A percentile compares a stretch with the other conserved stretches of the same genome.
These are phyloP conservation scores for Thielaviopsis populi DNA, from an alignment of 2,329 filamentous ascomycete genomes.

Conservation along the genomic window DNA sequence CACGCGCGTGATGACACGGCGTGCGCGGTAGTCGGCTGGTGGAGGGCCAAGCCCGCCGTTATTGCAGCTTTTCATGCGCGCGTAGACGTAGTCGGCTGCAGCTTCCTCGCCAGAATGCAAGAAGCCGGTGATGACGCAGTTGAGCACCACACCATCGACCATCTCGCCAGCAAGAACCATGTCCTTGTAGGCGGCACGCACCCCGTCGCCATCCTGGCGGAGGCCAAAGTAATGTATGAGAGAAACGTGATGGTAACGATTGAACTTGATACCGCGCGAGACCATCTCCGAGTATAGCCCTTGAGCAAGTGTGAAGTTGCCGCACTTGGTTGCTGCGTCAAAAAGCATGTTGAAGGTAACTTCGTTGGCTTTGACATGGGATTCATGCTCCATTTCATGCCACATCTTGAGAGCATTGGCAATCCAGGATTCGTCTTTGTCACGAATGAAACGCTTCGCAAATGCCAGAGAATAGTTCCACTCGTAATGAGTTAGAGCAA, in stretches of 20 bases:
- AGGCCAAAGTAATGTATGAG: slow-evolving; percentile 75
- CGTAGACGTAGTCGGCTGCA: slow-evolving; percentile 67
- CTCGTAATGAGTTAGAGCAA: slow-evolving; percentile 50
- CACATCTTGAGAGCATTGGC: slow-evolving; percentile 57
- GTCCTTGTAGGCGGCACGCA: slow-evolving; percentile 63
- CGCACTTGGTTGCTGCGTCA: slow-evolving; percentile 70
- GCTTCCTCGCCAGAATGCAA: slow-evolving; percentile 59
- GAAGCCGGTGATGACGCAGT: slow-evolving; percentile 69
- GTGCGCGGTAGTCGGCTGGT: slow-evolving; percentile 31
- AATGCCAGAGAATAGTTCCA: slow-evolving; percentile 80
- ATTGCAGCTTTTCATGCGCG: slow-evolving; percentile 60
- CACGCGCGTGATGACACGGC: slow-evolving; percentile 37
- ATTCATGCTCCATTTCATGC: slow-evolving; percentile 74
- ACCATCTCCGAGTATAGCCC: slow-evolving; percentile 74
- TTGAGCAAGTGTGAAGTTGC: slow-evolving; percentile 70
- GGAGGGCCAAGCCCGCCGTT: slow-evolving; percentile 16
- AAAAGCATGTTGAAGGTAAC: slow-evolving; percentile 94
- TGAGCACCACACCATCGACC: slow-evolving; percentile 74
- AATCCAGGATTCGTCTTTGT: slow-evolving; percentile 10
- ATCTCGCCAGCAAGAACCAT: slow-evolving; percentile 78
- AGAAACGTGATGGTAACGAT: slow-evolving; percentile 68
- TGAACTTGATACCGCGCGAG: slow-evolving; percentile 48
- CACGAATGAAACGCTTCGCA: slow-evolving; percentile 54
- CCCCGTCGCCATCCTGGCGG: slow-evolving; percentile 53
- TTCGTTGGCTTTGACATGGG: slow-evolving; percentile 47